Evolutionary conservation across 306 rosid species (phyloP).

Genomic region (Mucuna pruriens): DNA sequence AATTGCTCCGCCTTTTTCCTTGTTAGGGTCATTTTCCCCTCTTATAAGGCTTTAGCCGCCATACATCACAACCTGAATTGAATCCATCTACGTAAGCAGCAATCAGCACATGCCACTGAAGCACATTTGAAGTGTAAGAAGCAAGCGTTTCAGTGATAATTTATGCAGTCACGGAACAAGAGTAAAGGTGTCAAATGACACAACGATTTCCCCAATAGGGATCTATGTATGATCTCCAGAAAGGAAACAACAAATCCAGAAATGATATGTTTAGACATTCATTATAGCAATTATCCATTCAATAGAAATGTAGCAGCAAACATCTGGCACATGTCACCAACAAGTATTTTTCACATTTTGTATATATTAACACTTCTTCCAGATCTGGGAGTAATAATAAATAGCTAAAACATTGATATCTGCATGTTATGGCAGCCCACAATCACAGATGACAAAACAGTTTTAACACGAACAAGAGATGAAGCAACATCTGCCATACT

Average conservation of each 20-base stretch:
- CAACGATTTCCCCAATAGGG: conserved; percentile 13
- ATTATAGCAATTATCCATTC: conserved; percentile 19
- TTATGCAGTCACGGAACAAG: neutral
- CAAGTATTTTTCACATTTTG: conserved; percentile 47
- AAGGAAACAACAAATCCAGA: conserved; percentile 12
- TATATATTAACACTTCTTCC: conserved; percentile 48
- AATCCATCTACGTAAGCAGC: too few species aligned
- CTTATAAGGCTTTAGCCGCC: too few species aligned
- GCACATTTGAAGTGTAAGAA: neutral
- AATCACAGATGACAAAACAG: conserved; percentile 43
- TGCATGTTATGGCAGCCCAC: conserved; percentile 45
- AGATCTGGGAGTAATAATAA: conserved; percentile 42
- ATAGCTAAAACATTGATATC: conserved; percentile 46
- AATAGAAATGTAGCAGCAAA: conserved; percentile 40
- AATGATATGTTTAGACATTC: neutral
- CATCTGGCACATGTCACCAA: conserved; percentile 46
- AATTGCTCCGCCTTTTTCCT: too few species aligned
- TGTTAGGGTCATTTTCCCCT: too few species aligned
- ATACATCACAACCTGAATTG: too few species aligned
- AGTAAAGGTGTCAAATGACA: neutral
- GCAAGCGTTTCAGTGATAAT: conserved; percentile 9
- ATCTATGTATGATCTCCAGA: neutral
- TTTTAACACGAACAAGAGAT: conserved; percentile 47
- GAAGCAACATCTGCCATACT: conserved; percentile 48
- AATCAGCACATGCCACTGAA: conserved; percentile 25